Base-by-base conservation (phyloP, 192 early-diverging fungal species). In the Phycomyces nitens region DNA sequence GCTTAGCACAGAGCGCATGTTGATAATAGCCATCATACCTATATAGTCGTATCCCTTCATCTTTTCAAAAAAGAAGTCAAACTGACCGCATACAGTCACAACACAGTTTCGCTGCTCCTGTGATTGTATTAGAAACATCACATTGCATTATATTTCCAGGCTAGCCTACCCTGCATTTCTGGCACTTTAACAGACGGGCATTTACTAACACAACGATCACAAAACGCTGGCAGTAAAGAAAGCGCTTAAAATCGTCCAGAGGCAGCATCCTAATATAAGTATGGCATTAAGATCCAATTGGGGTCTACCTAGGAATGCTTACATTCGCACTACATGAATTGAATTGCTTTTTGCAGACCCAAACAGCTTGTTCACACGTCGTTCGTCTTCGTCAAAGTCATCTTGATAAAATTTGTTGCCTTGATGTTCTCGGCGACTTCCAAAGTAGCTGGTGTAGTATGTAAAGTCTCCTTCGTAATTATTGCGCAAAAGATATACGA, bases 381-480 rank as follows among this genome's bases (percentile, higher is more conserved):
- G 81, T 42, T 84, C 81, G 71, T 96, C 94, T 29, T 80, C 84
- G 42, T 84, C 80, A 59, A 89, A 72, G 12, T 80, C 80, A 20
- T 81, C 80, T 56, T 77, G 74, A 72, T 96, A 96, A 69, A 94
- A 94, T 26, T 69, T 77, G 53, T 84, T 81, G 24, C 66, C 65
- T 49, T 82, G 64, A 69, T 94, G 84, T 39, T 90, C 84, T 42
- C 83, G 85, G 65, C 94, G 89, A 65, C 88, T 84, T 23, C 94
- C 94, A 7, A 89, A 81, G 67, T 86, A 92, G 51, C 86, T 86
- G 8, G 94, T 96, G 72, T 96, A 96, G 68, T 92, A 94, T 1
- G 92, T 94, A 72, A 96, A 96, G 77, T 96, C 93, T 5, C 84
- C 77, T 53, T 88, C 76, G 72, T 84, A 90, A 47, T 47, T 14